A percentile compares a stretch with the other conserved stretches of the same genome.
These are phyloP conservation scores for Pogostemon cablin DNA, from an alignment of 257 asterid genomes.

Conservation along the genomic window DNA sequence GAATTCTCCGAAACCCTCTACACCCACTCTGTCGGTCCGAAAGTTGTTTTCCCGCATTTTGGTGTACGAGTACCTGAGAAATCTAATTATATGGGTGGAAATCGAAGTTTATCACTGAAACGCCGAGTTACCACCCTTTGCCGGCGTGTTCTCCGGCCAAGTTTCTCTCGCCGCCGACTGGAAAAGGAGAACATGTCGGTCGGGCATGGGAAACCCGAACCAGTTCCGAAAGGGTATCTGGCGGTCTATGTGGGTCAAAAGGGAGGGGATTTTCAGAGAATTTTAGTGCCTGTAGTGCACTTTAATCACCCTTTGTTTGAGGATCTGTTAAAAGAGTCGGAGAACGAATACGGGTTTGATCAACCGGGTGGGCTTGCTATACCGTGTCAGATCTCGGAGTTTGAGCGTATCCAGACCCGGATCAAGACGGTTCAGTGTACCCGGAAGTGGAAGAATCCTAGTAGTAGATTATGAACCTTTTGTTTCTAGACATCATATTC, in stretches of 20 bases:
- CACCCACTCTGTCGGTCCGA: background rate
- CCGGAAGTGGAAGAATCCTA: constrained; percentile 42
- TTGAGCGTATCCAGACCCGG: constrained; percentile 82
- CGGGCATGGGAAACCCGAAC: constrained; percentile 41
- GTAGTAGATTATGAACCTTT: background rate
- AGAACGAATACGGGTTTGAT: constrained; percentile 67
- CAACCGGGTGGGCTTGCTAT: constrained; percentile 77
- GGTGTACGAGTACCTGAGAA: too few relatives aligned
- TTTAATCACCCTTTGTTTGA: constrained; percentile 76
- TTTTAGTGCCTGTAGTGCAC: constrained; percentile 67
- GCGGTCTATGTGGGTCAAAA: constrained; percentile 74
- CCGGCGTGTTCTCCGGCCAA: constrained; percentile 27
- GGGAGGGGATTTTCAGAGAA: constrained; percentile 55
- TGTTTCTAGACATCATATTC: background rate
- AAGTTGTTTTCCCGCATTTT: background rate
- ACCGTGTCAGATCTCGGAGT: constrained; percentile 80
- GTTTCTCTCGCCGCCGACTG: constrained; percentile 14
- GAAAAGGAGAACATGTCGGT: constrained; percentile 35
- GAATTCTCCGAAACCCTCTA: background rate
- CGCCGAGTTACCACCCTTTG: constrained; percentile 44
- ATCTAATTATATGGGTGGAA: constrained; percentile 42
- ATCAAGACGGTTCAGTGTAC: constrained; percentile 48
- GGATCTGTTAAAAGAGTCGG: constrained; percentile 61
- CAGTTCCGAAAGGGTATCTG: constrained; percentile 63
- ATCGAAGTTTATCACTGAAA: constrained; percentile 58